Base-by-base conservation (phyloP, 2,329 filamentous ascomycete species). In the Metarhizium brunneum region DNA sequence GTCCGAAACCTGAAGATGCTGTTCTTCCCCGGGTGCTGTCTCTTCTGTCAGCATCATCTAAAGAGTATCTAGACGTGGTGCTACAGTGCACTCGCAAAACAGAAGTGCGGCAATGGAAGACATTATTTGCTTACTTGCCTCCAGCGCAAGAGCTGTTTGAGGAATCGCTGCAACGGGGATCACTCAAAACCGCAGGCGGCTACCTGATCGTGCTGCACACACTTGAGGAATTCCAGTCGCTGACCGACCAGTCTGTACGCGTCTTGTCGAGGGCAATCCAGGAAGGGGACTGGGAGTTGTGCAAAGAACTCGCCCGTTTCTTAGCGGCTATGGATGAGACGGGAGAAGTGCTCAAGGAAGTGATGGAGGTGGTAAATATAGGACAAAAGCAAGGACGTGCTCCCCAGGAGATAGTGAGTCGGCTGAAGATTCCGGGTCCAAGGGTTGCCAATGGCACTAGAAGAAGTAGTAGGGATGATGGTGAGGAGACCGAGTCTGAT, bases 31-130 rank as follows among this genome's bases (percentile, higher is more conserved):
- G 85, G 3, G 83, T 86, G 2, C 68, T 85, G 25, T 85, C 82
- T 0, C 76, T 86, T 8, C 68, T 85, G 56, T 88, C 87, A 0
- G 88, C 86, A 1, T 89, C 86, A 1, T 88, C 90, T 69, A 86
- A 85, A 55, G 84, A 90, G 56, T 99, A 96, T 66, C 84, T 97
- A 16, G 92, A 97, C 64, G 94, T 97, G 56, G 86, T 99, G 29
- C 87, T 99, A 20, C 94, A 95, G 71, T 99, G 94, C 72, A 96
- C 94, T 1, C 87, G 94, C 54, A 99, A 99, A 72, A 99, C 94
- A 0, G 94, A 99, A 67, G 85, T 96, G 7, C 85, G 92, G 43
- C 95, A 90, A 55, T 99, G 94, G 94, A 85, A 88, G 57, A 96
- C 94, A 0, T 78, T 99, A 1, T 99, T 99, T 69, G 84, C 86